phyloP scores from a whole-genome alignment of 352 stramenopile genomes.

The Pythium scleroteichum region DNA sequence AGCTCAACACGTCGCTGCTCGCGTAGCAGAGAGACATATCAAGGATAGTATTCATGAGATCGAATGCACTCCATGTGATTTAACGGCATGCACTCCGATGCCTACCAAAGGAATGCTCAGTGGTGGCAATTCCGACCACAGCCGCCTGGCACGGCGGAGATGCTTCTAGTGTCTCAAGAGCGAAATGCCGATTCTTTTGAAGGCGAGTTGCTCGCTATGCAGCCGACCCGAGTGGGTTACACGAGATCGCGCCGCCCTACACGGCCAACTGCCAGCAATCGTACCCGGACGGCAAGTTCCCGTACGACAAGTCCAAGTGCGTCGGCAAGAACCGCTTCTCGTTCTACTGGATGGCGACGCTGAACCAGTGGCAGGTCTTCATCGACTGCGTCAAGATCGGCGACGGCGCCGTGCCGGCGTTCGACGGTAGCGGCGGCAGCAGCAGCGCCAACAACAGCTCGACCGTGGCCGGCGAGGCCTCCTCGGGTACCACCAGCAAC shows the following conservation, averaged over 20 bases:
- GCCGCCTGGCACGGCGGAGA: too few species aligned
- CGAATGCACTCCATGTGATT: too few species aligned
- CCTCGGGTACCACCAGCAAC: background rate
- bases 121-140: too few species aligned
- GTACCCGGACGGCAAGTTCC: slow-evolving; percentile 37
- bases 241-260: slow-evolving; percentile 31
- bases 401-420: slow-evolving; percentile 48
- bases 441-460: slow-evolving; percentile 7
- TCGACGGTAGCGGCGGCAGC: background rate
- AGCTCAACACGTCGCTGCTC: slow-evolving; percentile 17
- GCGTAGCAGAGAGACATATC: too few species aligned
- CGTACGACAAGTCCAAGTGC: slow-evolving; percentile 43
- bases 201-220: too few species aligned
- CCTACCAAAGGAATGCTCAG: too few species aligned
- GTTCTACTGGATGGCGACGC: slow-evolving; percentile 43
- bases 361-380: slow-evolving; percentile 76
- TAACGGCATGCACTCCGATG: too few species aligned
- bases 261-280: slow-evolving; percentile 38
- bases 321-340: slow-evolving; percentile 25
- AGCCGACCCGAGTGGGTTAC: too few species aligned
- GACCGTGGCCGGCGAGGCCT: background rate
- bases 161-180: too few species aligned
- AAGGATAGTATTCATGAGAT: too few species aligned
- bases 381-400: slow-evolving; percentile 82
- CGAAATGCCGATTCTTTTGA: too few species aligned